Evolutionary conservation across 176 grass and related monocot genomes (phyloP).

Genomic region (Bromus sterilis): DNA sequence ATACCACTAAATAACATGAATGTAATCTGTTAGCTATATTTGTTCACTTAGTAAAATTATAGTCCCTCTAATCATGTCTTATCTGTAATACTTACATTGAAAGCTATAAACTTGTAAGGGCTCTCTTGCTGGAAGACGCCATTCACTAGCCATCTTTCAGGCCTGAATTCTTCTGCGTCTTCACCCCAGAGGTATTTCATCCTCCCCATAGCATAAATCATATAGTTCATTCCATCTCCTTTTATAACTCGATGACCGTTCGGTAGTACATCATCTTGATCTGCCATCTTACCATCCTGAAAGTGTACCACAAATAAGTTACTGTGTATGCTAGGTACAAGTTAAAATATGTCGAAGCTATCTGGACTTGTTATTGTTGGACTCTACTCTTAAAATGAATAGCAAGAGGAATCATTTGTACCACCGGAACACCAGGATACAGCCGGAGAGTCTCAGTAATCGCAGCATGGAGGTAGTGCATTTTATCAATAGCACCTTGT

Average conservation of each 20-base stretch:
- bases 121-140: slow-evolving; percentile 41
- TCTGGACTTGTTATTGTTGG: not conserved
- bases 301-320: not conserved
- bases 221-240: not conserved
- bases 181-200: slow-evolving; percentile 67
- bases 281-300: not conserved
- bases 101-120: slow-evolving; percentile 69
- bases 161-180: slow-evolving; percentile 44
- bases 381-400: not conserved
- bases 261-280: not conserved
- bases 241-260: not conserved
- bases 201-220: slow-evolving; percentile 57
- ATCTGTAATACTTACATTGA: slow-evolving; percentile 22
- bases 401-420: slow-evolving; percentile 8
- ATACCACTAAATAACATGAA: not conserved
- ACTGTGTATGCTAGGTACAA: not conserved
- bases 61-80: not conserved
- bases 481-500: slow-evolving; percentile 34
- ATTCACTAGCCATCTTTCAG: slow-evolving; percentile 51
- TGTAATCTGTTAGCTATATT: not conserved
- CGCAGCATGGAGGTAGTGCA: slow-evolving; percentile 51
- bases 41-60: not conserved
- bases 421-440: slow-evolving; percentile 61
- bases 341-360: not conserved
- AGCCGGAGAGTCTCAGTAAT: slow-evolving; percentile 55